These are phyloP conservation scores for Pascua guehoae DNA, from an alignment of 1,284 basidiomycete genomes.

Conservation along the genomic window DNA sequence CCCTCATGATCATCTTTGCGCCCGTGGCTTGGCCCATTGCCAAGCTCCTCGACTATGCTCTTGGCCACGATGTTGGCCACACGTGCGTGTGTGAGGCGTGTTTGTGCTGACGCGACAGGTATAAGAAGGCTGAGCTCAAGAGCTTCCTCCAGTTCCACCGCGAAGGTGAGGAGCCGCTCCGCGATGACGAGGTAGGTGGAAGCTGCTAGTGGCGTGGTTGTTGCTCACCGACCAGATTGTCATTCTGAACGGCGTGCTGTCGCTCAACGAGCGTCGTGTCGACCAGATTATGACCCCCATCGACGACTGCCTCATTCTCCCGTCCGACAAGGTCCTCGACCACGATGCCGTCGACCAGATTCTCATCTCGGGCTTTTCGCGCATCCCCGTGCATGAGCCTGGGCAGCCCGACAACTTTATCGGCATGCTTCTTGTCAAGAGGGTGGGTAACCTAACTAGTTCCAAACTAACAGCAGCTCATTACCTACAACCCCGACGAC, in stretches of 20 bases:
- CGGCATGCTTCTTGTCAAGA: constrained; percentile 83
- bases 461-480: constrained; percentile 57
- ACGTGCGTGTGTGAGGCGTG: constrained; percentile 35
- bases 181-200: constrained; percentile 62
- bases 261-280: constrained; percentile 77
- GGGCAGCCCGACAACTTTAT: constrained; percentile 71
- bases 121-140: constrained; percentile 88
- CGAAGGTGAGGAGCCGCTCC: constrained; percentile 76
- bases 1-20: constrained; percentile 66
- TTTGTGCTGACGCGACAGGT: constrained; percentile 56
- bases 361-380: constrained; percentile 83
- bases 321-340: constrained; percentile 74
- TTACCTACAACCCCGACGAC: constrained; percentile 83
- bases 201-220: neutral
- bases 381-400: constrained; percentile 84
- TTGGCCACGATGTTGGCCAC: constrained; percentile 64
- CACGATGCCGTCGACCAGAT: constrained; percentile 68
- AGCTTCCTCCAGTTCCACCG: constrained; percentile 87
- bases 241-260: constrained; percentile 82
- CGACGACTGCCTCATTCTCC: constrained; percentile 51
- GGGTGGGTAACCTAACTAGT: constrained; percentile 51
- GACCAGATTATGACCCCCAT: constrained; percentile 84
- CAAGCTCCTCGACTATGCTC: constrained; percentile 72
- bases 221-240: constrained; percentile 56
- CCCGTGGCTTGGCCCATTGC: constrained; percentile 86